Conservation (phyloP, 306 rosid species). For the Luffa aegyptiaca region DNA sequence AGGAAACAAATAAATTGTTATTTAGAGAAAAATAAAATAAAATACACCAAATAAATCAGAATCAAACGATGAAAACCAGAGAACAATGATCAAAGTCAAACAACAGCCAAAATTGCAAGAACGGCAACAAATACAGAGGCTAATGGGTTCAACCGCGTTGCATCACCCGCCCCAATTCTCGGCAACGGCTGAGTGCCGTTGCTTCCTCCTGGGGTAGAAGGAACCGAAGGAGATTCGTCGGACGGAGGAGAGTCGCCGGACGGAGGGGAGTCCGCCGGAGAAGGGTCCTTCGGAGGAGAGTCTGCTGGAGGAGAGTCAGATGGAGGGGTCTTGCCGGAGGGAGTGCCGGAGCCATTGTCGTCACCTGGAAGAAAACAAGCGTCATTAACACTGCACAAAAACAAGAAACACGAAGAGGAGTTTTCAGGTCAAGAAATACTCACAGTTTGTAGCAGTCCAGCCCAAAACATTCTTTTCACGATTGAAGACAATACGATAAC, state of each 20-base stretch:
- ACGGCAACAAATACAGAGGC: conserved; percentile 13
- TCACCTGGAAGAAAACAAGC: neutral
- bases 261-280: neutral
- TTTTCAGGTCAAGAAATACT: conserved; percentile 16
- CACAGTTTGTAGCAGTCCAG: conserved; percentile 70
- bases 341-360: conserved; percentile 2
- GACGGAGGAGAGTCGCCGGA: conserved; percentile 20
- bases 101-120: conserved; percentile 31
- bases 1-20: neutral
- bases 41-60: neutral
- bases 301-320: conserved; percentile 14
- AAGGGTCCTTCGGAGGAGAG: neutral
- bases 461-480: conserved; percentile 63
- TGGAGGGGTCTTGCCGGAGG: conserved; percentile 21
- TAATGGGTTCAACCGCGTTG: conserved; percentile 28
- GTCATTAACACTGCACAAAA: neutral
- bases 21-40: neutral
- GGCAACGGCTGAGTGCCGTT: neutral
- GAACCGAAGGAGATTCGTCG: conserved; percentile 15
- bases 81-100: conserved; percentile 14
- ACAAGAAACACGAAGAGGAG: neutral
- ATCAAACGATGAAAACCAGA: neutral
- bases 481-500: conserved; percentile 64
- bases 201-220: neutral
- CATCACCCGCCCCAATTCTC: neutral